Conservation (phyloP, 2,329 filamentous ascomycete genomes). For the Fusarium chaquense region DNA sequence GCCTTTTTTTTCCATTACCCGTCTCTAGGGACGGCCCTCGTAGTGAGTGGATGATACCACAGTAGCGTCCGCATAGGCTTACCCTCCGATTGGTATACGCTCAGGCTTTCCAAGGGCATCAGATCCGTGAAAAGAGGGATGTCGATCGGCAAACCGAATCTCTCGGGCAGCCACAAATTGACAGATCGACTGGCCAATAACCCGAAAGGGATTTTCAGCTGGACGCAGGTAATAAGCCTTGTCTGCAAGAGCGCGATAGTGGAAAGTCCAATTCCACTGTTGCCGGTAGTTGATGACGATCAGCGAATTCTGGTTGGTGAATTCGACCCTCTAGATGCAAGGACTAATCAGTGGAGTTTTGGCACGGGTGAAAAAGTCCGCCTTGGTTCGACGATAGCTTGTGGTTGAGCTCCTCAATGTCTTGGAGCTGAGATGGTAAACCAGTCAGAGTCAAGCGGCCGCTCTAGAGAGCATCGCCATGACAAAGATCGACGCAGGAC, state of each 20-base stretch:
- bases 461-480: constrained; percentile 5
- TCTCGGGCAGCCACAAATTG: constrained; percentile 15
- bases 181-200: constrained; percentile 5
- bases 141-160: constrained; percentile 27
- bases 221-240: constrained; percentile 16
- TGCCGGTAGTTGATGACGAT: constrained; percentile 34
- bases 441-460: constrained; percentile 16
- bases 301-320: constrained; percentile 30
- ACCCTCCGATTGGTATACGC: constrained; percentile 29
- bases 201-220: constrained; percentile 28
- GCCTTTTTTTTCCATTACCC: neutral
- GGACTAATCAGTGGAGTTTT: constrained; percentile 21
- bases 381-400: constrained; percentile 18
- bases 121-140: constrained; percentile 11
- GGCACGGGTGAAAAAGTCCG: constrained; percentile 6
- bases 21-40: constrained; percentile 42
- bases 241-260: constrained; percentile 15
- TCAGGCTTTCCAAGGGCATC: constrained; percentile 11
- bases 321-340: constrained; percentile 14
- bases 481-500: constrained; percentile 33
- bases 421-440: constrained; percentile 14
- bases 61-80: constrained; percentile 30
- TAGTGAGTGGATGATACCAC: constrained; percentile 29
- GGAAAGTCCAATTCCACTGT: constrained; percentile 17
- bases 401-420: constrained; percentile 19